These are phyloP conservation scores for Mycogone perniciosa DNA, from an alignment of 2,329 filamentous ascomycete genomes.

Conservation along the genomic window DNA sequence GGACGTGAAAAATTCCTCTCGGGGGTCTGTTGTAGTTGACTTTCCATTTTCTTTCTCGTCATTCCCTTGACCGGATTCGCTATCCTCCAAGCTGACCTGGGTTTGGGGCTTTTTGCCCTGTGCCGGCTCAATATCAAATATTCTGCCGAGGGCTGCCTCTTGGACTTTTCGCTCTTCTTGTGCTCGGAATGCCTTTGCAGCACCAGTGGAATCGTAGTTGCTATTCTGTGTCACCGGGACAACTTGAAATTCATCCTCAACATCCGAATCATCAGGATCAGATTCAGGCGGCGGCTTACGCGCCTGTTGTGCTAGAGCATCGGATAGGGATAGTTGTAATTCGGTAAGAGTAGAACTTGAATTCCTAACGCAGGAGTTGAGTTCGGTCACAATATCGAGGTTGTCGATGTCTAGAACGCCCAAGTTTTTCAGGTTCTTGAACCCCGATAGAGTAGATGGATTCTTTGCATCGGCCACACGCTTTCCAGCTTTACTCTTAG, in stretches of 20 bases:
- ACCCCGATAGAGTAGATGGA: constrained; percentile 50
- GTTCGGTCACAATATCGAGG: constrained; percentile 49
- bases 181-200: constrained; percentile 41
- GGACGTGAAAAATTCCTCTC: constrained; percentile 24
- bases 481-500: constrained; percentile 30
- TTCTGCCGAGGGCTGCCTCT: constrained; percentile 45
- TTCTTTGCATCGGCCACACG: constrained; percentile 27
- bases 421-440: constrained; percentile 48
- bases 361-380: constrained; percentile 49
- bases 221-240: constrained; percentile 28
- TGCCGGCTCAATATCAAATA: constrained; percentile 45
- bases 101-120: constrained; percentile 31
- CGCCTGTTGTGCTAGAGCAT: constrained; percentile 39
- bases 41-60: constrained; percentile 18
- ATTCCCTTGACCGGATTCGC: constrained; percentile 13
- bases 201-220: constrained; percentile 33
- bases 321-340: constrained; percentile 54
- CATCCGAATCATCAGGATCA: constrained; percentile 44
- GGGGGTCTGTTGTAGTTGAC: constrained; percentile 19
- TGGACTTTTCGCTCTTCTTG: constrained; percentile 50
- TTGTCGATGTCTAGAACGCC: constrained; percentile 55
- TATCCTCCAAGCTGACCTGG: constrained; percentile 18
- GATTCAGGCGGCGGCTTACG: constrained; percentile 31
- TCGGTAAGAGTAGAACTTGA: constrained; percentile 49
- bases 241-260: constrained; percentile 49